Base-by-base conservation (phyloP, 2,329 filamentous ascomycete genomes). In the Fusarium torreyae region DNA sequence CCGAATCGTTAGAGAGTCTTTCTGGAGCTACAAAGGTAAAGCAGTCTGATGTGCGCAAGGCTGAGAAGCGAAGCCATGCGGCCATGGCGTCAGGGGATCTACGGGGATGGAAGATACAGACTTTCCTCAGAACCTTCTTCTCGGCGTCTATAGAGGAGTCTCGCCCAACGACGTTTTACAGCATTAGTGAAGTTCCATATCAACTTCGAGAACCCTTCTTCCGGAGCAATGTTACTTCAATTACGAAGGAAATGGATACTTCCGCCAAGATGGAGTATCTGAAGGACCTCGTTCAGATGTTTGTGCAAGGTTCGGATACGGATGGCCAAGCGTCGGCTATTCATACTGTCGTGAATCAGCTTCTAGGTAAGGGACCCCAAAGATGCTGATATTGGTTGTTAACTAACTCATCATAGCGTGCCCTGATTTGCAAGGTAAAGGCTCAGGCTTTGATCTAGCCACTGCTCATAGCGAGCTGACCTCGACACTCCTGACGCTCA, bases 71-170 rank as follows among this genome's bases (percentile, higher is more conserved):
- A 46, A 80, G 77, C 49, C 71, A 70, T 31, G 57, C 76, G 22
- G 75, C 77, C 1, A 79, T 83, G 72, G 45, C 72, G 7, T 63
- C 72, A 6, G 81, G 80, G 1, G 77, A 81, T 28, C 33, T 82
- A 15, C 74, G 77, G 31, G 84, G 82, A 7, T 87, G 85, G 84
- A 81, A 81, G 65, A 68, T 85, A 28, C 79, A 82, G 55, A 80
- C 77, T 5, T 83, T 87, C 55, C 69, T 86, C 10, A 77, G 77
- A 7, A 80, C 73, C 6, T 77, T 81, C 50, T 76, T 84, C 22
- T 71, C 77, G 1, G 65, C 76, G 6, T 66, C 75, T 2, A 57
- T 82, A 18, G 73, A 77, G 8, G 74, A 75, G 0, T 64, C 79
- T 9, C 77, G 76, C 5, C 80, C 79, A 2, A 78, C 77, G 6